Evolutionary conservation across 768 basidiomycete genomes (phyloP).

Genomic region (Naganishia antarctica): DNA sequence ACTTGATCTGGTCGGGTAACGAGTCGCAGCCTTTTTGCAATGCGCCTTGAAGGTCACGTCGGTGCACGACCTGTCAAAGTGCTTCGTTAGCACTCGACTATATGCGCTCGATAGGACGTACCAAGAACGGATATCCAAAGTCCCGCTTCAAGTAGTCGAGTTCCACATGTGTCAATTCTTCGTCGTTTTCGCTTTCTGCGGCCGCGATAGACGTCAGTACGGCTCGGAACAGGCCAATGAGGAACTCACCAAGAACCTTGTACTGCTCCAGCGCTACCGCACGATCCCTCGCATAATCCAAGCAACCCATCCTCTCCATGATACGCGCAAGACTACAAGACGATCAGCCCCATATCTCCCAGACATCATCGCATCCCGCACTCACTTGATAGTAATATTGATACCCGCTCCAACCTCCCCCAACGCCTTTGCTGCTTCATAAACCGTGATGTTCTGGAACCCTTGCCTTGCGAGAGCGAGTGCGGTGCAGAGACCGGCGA

Average conservation of each 20-base stretch:
- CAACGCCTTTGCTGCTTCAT: slow-evolving; percentile 43
- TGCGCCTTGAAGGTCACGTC: slow-evolving; percentile 47
- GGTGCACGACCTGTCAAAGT: slow-evolving; percentile 42
- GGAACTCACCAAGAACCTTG: slow-evolving; percentile 42
- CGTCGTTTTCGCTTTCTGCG: slow-evolving; percentile 42
- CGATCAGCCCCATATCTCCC: neutral
- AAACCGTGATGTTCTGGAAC: slow-evolving; percentile 47
- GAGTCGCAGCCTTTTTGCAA: slow-evolving; percentile 43
- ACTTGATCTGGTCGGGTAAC: slow-evolving; percentile 38
- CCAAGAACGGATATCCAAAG: slow-evolving; percentile 46
- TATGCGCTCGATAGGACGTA: neutral
- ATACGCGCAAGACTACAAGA: slow-evolving; percentile 37
- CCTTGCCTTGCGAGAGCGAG: slow-evolving; percentile 45
- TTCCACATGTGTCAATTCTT: slow-evolving; percentile 45
- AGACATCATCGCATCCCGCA: neutral
- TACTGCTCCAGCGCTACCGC: slow-evolving; percentile 43
- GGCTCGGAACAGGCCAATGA: neutral
- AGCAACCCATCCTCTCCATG: slow-evolving; percentile 44
- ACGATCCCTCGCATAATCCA: slow-evolving; percentile 40
- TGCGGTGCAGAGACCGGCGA: slow-evolving; percentile 46
- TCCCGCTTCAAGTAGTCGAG: slow-evolving; percentile 42
- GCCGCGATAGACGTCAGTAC: neutral
- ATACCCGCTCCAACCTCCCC: slow-evolving; percentile 51
- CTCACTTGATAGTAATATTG: slow-evolving; percentile 49
- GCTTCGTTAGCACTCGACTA: neutral